These are phyloP conservation scores for Leptomonas pyrrhocoris DNA, from an alignment of 208 protist genomes.

Conservation along the genomic window DNA sequence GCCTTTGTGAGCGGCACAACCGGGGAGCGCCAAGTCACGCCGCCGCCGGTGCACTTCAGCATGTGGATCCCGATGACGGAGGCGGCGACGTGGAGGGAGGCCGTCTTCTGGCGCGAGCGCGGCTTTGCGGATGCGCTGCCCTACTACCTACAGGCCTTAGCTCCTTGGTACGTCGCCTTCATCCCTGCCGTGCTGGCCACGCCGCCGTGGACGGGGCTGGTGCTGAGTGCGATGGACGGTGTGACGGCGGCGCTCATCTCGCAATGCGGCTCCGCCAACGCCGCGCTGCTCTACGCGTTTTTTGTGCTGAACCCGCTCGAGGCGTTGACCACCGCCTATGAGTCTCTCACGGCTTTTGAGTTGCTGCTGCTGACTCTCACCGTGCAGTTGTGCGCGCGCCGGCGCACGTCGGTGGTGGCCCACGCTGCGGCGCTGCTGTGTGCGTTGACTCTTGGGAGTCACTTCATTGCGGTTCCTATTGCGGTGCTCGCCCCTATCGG, in stretches of 20 bases:
- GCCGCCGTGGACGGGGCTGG: constrained; percentile 34
- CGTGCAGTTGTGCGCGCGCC: constrained; percentile 38
- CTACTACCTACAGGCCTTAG: constrained; percentile 44
- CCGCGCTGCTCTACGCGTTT: constrained; percentile 57
- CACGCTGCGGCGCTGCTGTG: constrained; percentile 33
- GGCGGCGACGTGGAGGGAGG: constrained; percentile 67
- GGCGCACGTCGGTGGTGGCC: not conserved
- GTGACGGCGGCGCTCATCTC: constrained; percentile 59
- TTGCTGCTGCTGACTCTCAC: constrained; percentile 51
- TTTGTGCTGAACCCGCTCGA: constrained; percentile 75
- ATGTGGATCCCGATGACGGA: constrained; percentile 37
- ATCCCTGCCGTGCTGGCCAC: constrained; percentile 46
- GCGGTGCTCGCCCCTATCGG: constrained; percentile 64
- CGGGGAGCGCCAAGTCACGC: constrained; percentile 23
- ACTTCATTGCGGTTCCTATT: constrained; percentile 59
- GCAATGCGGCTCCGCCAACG: constrained; percentile 44
- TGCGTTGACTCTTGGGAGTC: constrained; percentile 40
- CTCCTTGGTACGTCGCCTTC: constrained; percentile 69
- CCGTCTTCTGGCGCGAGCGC: constrained; percentile 58
- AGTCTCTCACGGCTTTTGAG: constrained; percentile 70
- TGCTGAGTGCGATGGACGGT: constrained; percentile 66
- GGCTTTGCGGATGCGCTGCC: constrained; percentile 35
- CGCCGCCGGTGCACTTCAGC: constrained; percentile 36
- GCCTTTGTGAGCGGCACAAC: constrained; percentile 20
- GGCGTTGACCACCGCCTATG: constrained; percentile 42